Evolutionary conservation across 2,329 filamentous ascomycete species (phyloP).

Genomic region (Biscogniauxia sp.): DNA sequence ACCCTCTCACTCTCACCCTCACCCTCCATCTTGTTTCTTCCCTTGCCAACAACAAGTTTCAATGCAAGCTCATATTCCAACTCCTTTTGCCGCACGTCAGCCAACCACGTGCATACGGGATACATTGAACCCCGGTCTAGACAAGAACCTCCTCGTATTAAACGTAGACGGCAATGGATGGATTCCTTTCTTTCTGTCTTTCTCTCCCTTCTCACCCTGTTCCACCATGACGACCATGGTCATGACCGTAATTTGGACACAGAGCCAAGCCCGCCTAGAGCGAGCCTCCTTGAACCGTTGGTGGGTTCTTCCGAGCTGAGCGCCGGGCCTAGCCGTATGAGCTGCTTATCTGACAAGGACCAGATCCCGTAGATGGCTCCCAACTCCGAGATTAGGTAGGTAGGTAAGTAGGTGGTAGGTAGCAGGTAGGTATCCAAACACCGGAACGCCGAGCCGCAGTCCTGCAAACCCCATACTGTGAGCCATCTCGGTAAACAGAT

Average conservation of each 20-base stretch:
- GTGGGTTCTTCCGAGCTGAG: background rate
- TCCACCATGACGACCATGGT: background rate
- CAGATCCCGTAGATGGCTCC: background rate
- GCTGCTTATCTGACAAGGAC: background rate
- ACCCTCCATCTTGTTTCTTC: conserved; percentile 2
- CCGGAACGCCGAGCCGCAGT: background rate
- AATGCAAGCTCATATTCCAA: background rate
- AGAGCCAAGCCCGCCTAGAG: background rate
- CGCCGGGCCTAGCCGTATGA: background rate
- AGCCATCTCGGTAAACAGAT: background rate
- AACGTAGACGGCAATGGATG: no score
- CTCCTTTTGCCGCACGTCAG: no score
- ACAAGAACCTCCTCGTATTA: no score
- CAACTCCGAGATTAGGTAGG: background rate
- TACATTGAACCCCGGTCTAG: no score
- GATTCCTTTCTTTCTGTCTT: background rate
- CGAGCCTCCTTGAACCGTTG: background rate
- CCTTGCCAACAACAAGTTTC: background rate
- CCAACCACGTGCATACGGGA: no score
- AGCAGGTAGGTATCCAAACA: background rate
- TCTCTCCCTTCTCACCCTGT: background rate
- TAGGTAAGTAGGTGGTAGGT: background rate
- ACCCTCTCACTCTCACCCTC: background rate
- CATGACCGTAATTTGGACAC: background rate
- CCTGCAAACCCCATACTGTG: background rate